Conservation (phyloP, 176 grass and related monocot species). For the Hordeum marinum region DNA sequence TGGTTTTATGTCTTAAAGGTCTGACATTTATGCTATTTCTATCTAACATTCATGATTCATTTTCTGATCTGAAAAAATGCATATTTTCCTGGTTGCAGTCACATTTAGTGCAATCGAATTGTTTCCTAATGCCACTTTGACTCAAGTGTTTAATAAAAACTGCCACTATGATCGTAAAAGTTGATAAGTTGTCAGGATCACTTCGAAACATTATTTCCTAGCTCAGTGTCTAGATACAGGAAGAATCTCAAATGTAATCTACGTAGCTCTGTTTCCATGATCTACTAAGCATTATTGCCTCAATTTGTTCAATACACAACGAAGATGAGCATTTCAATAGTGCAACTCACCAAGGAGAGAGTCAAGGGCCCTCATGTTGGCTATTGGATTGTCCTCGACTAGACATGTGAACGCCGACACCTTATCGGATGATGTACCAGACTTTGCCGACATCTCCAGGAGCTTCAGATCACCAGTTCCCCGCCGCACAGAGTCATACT, state of each 20-base stretch:
- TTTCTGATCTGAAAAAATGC: neutral
- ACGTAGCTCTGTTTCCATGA: neutral
- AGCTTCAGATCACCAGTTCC: slow-evolving; percentile 74
- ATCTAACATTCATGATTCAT: neutral
- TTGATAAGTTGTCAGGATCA: neutral
- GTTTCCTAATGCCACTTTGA: neutral
- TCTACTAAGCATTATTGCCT: neutral
- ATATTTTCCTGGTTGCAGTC: neutral
- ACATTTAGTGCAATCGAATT: neutral
- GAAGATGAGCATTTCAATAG: neutral
- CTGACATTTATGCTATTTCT: neutral
- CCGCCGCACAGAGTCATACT: slow-evolving; percentile 56
- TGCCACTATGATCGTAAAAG: neutral
- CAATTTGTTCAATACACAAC: neutral
- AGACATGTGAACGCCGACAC: slow-evolving; percentile 90
- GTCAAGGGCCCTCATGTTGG: slow-evolving; percentile 85
- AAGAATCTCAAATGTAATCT: neutral
- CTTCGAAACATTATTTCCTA: neutral
- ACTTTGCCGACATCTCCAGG: slow-evolving; percentile 73
- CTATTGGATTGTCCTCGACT: slow-evolving; percentile 87
- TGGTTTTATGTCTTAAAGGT: neutral
- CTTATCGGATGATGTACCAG: slow-evolving; percentile 87
- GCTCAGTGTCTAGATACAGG: neutral
- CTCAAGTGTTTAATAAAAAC: neutral
- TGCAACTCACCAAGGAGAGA: slow-evolving; percentile 75